These are phyloP conservation scores for Exophiala xenobiotica DNA, from an alignment of 2,329 filamentous ascomycete genomes.

Conservation along the genomic window DNA sequence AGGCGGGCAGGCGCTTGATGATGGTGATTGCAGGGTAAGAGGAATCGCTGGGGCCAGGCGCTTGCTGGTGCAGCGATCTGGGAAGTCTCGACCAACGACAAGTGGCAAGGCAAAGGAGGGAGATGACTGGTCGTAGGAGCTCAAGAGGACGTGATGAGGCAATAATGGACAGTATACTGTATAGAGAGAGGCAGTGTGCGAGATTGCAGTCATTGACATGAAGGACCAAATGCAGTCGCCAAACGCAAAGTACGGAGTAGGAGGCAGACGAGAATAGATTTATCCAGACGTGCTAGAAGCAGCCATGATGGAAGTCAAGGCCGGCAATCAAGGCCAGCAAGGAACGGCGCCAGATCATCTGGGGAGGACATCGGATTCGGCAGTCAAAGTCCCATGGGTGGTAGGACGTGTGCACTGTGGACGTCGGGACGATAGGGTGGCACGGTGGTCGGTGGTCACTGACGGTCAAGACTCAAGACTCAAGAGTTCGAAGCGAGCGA, in stretches of 20 bases:
- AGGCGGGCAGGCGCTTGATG: slow-evolving; percentile 19
- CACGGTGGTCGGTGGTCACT: too few relatives aligned
- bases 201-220: background rate
- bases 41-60: slow-evolving; percentile 18
- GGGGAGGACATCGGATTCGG: too few relatives aligned
- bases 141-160: slow-evolving; percentile 1
- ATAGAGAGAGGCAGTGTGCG: background rate
- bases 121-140: background rate
- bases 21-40: slow-evolving; percentile 24
- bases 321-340: background rate
- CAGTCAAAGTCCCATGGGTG: too few relatives aligned
- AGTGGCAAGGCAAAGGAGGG: background rate
- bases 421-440: too few relatives aligned
- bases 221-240: background rate
- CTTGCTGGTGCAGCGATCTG: slow-evolving; percentile 10
- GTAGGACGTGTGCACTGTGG: too few relatives aligned
- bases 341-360: too few relatives aligned
- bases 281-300: background rate
- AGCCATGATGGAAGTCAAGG: background rate
- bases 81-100: background rate
- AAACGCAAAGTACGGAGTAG: background rate
- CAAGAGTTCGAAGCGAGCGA: too few relatives aligned
- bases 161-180: background rate
- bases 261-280: background rate
- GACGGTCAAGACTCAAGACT: too few relatives aligned